Evolutionary conservation across 169 alveolate species (phyloP).

Genomic region (Eimeria sp.): DNA sequence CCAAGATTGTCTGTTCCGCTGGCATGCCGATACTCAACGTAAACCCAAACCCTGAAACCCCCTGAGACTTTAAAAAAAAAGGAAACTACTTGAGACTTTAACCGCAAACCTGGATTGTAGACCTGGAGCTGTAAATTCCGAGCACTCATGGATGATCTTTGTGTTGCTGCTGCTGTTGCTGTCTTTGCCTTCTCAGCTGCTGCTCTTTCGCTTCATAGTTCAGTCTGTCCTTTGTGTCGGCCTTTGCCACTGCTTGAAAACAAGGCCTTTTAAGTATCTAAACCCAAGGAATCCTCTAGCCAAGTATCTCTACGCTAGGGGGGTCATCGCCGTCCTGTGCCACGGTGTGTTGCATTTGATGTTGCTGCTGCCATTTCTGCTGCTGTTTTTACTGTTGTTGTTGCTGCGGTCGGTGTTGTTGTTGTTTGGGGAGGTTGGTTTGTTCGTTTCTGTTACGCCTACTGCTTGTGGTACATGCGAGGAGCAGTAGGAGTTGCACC

Average conservation of each 20-base stretch:
- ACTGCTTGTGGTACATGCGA: not conserved
- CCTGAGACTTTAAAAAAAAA: not conserved
- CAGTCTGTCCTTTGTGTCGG: constrained; percentile 43
- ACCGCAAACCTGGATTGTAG: not conserved
- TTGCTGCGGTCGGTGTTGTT: not conserved
- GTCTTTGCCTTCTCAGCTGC: not conserved
- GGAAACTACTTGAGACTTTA: not conserved
- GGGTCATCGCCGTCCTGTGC: constrained; percentile 43
- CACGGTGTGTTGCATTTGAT: constrained; percentile 1
- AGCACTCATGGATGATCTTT: not conserved
- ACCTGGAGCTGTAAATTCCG: not conserved
- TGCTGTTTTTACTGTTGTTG: not conserved
- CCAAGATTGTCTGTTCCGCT: constrained; percentile 28
- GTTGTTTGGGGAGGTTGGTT: not conserved
- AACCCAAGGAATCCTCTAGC: constrained; percentile 7
- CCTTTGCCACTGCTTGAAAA: not conserved
- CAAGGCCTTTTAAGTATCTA: constrained; percentile 19
- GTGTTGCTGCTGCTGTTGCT: not conserved
- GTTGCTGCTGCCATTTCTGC: not conserved
- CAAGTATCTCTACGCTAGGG: constrained; percentile 27
- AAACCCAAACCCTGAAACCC: not conserved
- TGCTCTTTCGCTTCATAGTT: constrained; percentile 10
- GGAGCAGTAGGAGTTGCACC: not conserved
- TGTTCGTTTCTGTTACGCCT: not conserved
- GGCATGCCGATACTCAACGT: constrained; percentile 52